Base-by-base conservation (phyloP, 305 asterid genomes). In the Vinca major region DNA sequence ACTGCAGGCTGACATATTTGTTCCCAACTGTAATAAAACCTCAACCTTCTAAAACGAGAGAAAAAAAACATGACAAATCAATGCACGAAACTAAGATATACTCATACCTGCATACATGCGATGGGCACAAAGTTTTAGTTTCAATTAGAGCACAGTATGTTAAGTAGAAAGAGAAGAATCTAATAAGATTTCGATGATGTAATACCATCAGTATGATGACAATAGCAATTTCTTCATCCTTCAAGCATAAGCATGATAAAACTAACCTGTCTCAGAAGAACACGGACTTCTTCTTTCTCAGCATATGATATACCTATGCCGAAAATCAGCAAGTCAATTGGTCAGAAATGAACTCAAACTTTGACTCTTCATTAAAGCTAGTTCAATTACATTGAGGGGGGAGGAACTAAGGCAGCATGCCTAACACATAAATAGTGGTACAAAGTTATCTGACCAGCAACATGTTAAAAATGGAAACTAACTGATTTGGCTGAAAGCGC, bases 231-330 rank as follows among this genome's bases (percentile, higher is more conserved):
- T 10, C 43, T 40, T 71, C 41, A 16, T 44, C 14, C 48, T 54
- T 21, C 48, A 71, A 63, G 57, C 53, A 37, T 17, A 43, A 67
- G 62, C 66, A 78, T 65, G 68, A 26, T 65, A 68, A 71, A 80
- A 80, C 92, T 50, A 73, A 93, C 99, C 97, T 86, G 91, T 85
- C 94, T 89, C 83, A 91, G 71, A 71, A 88, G 96, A 73, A 81
- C 65, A 16, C 96, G 90, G 53, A 93, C 99, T 81, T 91, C 99
- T 84, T 89, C 92, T 87, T 93, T 93, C 80, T 93, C 99, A 67
- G 20, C 86, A 76, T 93, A 93, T 66, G 95, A 82, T 77, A 93
- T 73, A 65, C 97, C 99, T 93, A 88, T 53, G 73, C 64, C 47
- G 71, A 77, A 63, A 79, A 52, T 40, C 48, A 56, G 61, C 73